Evolutionary conservation across 805 yeast genomes (phyloP).

Genomic region (Metschnikowia vanudenii): DNA sequence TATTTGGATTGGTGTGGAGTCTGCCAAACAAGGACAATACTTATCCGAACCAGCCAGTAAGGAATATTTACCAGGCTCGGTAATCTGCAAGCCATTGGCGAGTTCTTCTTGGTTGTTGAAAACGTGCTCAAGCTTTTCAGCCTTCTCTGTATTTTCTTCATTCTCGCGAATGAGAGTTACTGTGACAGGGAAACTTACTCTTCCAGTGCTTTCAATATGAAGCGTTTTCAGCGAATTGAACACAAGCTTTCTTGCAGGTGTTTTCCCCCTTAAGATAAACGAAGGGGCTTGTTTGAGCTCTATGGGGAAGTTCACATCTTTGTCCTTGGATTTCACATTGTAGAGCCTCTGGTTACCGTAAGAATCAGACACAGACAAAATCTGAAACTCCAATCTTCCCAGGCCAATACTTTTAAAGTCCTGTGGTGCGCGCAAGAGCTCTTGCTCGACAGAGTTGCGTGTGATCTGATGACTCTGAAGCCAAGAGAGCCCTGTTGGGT

Average conservation of each 20-base stretch:
- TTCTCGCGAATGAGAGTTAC: constrained; percentile 37
- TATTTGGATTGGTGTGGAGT: constrained; percentile 30
- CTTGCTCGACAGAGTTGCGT: constrained; percentile 37
- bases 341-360: constrained; percentile 33
- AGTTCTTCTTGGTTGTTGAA: constrained; percentile 29
- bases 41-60: constrained; percentile 54
- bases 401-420: constrained; percentile 20
- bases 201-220: constrained; percentile 19
- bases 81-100: constrained; percentile 35
- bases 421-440: constrained; percentile 29
- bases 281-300: constrained; percentile 28
- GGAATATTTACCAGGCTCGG: constrained; percentile 64
- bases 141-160: constrained; percentile 22
- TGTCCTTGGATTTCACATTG: constrained; percentile 37
- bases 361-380: constrained; percentile 32
- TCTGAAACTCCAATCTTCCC: constrained; percentile 34
- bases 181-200: constrained; percentile 26
- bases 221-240: constrained; percentile 31
- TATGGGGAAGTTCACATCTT: constrained; percentile 33
- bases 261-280: constrained; percentile 23
- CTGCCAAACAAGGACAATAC: constrained; percentile 64
- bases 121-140: constrained; percentile 24
- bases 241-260: constrained; percentile 24
- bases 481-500: constrained; percentile 30
- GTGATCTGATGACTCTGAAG: constrained; percentile 23